phyloP scores from a whole-genome alignment of 176 grass and related monocot genomes.

The Rhynchospora pubera region DNA sequence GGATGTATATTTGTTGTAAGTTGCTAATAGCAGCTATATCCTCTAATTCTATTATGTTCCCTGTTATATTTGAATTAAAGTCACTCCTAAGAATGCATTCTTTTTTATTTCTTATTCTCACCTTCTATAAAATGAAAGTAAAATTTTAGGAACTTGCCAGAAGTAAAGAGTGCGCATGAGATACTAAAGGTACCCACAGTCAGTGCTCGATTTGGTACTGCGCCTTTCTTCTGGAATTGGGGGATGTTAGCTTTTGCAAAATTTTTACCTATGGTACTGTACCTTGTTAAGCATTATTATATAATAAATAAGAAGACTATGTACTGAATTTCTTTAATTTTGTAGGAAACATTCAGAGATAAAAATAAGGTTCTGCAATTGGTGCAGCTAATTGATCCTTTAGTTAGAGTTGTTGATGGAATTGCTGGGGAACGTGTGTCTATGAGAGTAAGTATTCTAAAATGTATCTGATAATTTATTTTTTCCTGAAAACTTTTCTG shows the following conservation, averaged over 20 bases:
- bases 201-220: conserved; percentile 88
- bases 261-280: conserved; percentile 59
- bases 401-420: conserved; percentile 70
- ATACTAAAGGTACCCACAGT: conserved; percentile 83
- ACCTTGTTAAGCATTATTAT: conserved; percentile 1
- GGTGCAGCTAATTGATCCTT: conserved; percentile 52
- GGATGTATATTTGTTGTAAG: conserved; percentile 93
- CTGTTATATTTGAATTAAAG: not conserved
- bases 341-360: conserved; percentile 73
- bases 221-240: conserved; percentile 99
- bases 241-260: conserved; percentile 88
- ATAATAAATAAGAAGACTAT: not conserved
- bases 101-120: not conserved
- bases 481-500: not conserved
- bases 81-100: not conserved
- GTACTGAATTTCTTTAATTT: not conserved
- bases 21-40: conserved; percentile 1
- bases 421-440: conserved; percentile 62
- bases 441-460: conserved; percentile 58
- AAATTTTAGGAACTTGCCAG: conserved; percentile 83
- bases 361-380: conserved; percentile 58
- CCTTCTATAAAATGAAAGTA: conserved; percentile 4
- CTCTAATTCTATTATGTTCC: not conserved
- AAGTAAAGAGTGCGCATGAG: conserved; percentile 74
- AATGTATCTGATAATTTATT: not conserved